phyloP scores from a whole-genome alignment of 2,329 filamentous ascomycete species.

The Triangularia setosa region DNA sequence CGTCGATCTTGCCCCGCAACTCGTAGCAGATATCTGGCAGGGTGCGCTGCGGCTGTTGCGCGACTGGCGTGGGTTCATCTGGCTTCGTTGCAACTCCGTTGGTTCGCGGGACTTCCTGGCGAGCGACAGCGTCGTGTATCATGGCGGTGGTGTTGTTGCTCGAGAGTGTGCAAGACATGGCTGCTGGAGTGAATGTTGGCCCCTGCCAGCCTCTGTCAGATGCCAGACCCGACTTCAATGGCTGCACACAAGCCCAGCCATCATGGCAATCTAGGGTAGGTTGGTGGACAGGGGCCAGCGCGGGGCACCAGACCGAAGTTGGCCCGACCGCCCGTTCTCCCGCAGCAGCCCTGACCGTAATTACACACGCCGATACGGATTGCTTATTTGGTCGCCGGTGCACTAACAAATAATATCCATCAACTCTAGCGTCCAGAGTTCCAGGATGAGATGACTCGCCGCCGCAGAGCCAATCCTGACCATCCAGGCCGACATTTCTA shows the following conservation, averaged over 20 bases:
- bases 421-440: too few species aligned
- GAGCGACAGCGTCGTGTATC: constrained; percentile 11
- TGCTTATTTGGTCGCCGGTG: constrained; percentile 3
- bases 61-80: neutral
- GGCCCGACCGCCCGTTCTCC: neutral
- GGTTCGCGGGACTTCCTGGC: constrained; percentile 12
- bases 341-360: neutral
- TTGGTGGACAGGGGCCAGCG: neutral
- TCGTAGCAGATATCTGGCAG: constrained; percentile 44
- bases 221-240: neutral
- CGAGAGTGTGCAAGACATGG: constrained; percentile 3
- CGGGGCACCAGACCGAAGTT: neutral
- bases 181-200: neutral
- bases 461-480: too few species aligned
- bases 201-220: neutral
- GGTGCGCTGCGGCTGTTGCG: constrained; percentile 20
- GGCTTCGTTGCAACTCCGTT: constrained; percentile 17
- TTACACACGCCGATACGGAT: constrained; percentile 2
- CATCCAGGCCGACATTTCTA: too few species aligned
- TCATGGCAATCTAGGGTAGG: neutral
- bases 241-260: neutral
- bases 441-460: neutral
- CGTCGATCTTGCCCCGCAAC: constrained; percentile 57
- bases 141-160: constrained; percentile 7
- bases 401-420: constrained; percentile 5